Base-by-base conservation (phyloP, 306 rosid genomes). In the Prunus mira region DNA sequence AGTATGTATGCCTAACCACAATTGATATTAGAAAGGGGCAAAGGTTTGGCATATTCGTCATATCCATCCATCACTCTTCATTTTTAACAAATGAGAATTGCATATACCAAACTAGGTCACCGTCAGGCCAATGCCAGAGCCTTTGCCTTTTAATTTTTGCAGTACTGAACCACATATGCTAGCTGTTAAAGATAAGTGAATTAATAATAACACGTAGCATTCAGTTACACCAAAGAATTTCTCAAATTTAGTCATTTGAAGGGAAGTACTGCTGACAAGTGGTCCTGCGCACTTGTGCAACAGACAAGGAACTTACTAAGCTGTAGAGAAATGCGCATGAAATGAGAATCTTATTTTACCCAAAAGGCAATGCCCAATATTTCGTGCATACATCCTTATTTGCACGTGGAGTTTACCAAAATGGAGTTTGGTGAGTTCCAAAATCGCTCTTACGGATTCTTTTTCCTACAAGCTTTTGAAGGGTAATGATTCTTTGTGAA, bases 1-100 rank as follows among this genome's bases (percentile, higher is more conserved):
- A 46, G 30, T 73, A 27, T 12, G 68, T 19, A 3, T 60, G 69
- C 69, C 68, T 73, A 45, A 24, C 77, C 69, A 60, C n/a, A 25
- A 45, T 46, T 46, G 69, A 3, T 25, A 18, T 62, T 27, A 6
- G 12, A 49, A 61, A 73, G 19, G 1, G 69, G 77, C 77, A 73
- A 73, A 27, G 14, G 66, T 65, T 60, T 61, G 77, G 69, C 77
- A 34, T 28, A 18, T 43, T 60, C 58, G 55, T 25, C 77, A 3
- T 73, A 18, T 61, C 77, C 69, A 61, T 60, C 76, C 10, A 49
- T 14, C 22, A 2, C 65, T 12, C 3, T 13, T 61, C 10, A 27
- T 17, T 61, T 61, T 73, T 58, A 57, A 41, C 56, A 61, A 60
- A 45, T 18, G 69, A 61, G 47, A 25, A 27, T 46, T 45, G 68